These are phyloP conservation scores for Scleroderma citrinum DNA, from an alignment of 768 basidiomycete genomes.

Conservation along the genomic window DNA sequence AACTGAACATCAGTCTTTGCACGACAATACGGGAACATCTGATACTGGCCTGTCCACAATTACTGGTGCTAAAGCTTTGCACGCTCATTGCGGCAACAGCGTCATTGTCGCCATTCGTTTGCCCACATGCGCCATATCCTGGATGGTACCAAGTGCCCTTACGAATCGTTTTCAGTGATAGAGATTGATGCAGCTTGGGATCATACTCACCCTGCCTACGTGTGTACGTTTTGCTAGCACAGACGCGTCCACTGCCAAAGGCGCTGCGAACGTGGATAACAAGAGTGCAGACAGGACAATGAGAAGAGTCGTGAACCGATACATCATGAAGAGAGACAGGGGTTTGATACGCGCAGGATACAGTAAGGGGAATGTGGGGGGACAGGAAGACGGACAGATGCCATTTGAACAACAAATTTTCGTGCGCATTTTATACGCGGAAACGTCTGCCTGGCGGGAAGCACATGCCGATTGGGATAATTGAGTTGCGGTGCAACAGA, in stretches of 20 bases:
- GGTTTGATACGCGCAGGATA: background rate
- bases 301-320: conserved; percentile 21
- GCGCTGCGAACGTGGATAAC: conserved; percentile 37
- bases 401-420: background rate
- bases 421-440: background rate
- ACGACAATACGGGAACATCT: background rate
- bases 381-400: background rate
- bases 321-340: conserved; percentile 11
- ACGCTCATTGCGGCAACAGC: conserved; percentile 59
- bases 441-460: background rate
- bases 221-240: conserved; percentile 50
- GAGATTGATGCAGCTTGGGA: background rate
- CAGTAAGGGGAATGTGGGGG: background rate
- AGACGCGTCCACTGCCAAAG: conserved; percentile 20
- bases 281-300: conserved; percentile 38
- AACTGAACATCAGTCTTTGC: conserved; percentile 7
- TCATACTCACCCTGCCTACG: conserved; percentile 44
- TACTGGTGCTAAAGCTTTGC: conserved; percentile 47
- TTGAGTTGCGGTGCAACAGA: background rate
- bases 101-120: conserved; percentile 40
- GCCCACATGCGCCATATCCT: conserved; percentile 60
- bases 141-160: conserved; percentile 68
- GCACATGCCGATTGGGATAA: background rate
- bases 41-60: conserved; percentile 56
- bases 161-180: conserved; percentile 5